phyloP scores from a whole-genome alignment of 2,329 filamentous ascomycete genomes.

The Parafenestella ontariensis region DNA sequence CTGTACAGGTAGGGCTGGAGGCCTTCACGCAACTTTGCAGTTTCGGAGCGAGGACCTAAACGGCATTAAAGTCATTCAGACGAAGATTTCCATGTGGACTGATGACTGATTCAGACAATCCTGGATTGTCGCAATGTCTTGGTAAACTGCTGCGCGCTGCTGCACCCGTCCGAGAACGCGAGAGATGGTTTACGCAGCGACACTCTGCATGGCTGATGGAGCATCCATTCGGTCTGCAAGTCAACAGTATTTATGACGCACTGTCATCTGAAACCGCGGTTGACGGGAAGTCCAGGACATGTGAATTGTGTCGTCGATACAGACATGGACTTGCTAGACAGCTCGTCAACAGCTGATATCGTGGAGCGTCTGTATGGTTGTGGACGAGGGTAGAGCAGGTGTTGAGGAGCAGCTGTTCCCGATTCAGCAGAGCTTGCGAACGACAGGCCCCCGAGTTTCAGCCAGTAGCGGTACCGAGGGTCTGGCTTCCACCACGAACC shows the following conservation, averaged over 20 bases:
- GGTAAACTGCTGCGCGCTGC: neutral
- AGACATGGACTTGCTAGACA: neutral
- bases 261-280: conserved; percentile 17
- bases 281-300: neutral
- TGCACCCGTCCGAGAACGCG: too few relatives aligned
- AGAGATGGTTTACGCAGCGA: too few relatives aligned
- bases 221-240: neutral
- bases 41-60: neutral
- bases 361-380: conserved; percentile 20
- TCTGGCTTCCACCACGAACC: too few relatives aligned
- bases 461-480: conserved; percentile 6
- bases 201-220: neutral
- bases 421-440: conserved; percentile 25
- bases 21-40: neutral
- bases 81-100: too few relatives aligned
- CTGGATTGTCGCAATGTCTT: neutral
- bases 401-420: conserved; percentile 27
- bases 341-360: conserved; percentile 5
- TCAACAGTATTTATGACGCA: neutral
- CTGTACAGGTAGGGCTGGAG: neutral
- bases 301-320: neutral
- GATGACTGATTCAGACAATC: too few relatives aligned
- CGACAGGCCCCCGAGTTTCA: conserved; percentile 1
- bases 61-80: neutral
- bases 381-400: conserved; percentile 21